Conservation (phyloP, 129 eudicot species). For the Apium graveolens region DNA sequence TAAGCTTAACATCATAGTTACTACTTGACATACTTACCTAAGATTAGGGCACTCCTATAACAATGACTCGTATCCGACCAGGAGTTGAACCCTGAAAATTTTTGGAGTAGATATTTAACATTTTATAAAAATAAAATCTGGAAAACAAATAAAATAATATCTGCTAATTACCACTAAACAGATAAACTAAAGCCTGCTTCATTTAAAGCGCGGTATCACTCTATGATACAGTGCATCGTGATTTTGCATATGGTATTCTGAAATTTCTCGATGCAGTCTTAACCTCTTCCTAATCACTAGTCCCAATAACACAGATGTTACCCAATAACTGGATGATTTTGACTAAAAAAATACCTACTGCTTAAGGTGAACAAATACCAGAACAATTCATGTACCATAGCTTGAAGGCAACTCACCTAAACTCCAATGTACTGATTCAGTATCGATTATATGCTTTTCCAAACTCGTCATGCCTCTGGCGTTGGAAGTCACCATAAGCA, state of each 20-base stretch:
- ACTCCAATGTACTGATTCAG: slow-evolving; percentile 25
- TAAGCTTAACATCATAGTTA: background rate
- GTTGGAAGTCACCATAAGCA: slow-evolving; percentile 53
- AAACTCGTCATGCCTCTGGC: slow-evolving; percentile 53
- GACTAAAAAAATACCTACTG: background rate
- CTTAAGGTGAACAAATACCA: background rate
- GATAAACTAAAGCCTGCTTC: background rate
- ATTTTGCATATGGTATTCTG: slow-evolving; percentile 2
- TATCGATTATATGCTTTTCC: slow-evolving; percentile 61
- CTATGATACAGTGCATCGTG: slow-evolving; percentile 2
- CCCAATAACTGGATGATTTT: background rate
- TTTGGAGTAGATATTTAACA: slow-evolving; percentile 24
- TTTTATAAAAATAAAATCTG: slow-evolving; percentile 2
- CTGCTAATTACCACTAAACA: background rate
- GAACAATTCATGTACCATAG: background rate
- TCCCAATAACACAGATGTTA: background rate
- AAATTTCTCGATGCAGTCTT: background rate
- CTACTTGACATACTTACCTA: slow-evolving; percentile 30
- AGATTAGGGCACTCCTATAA: slow-evolving; percentile 18
- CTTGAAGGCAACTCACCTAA: slow-evolving; percentile 53
- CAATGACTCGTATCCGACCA: slow-evolving; percentile 11
- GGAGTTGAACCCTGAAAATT: slow-evolving; percentile 38
- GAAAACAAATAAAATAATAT: slow-evolving; percentile 5
- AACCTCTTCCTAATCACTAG: background rate
- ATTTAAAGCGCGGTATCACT: background rate